A percentile compares a stretch with the other conserved stretches of the same genome.
These are phyloP conservation scores for Penicillium palitans DNA, from an alignment of 2,329 filamentous ascomycete species.

Conservation along the genomic window DNA sequence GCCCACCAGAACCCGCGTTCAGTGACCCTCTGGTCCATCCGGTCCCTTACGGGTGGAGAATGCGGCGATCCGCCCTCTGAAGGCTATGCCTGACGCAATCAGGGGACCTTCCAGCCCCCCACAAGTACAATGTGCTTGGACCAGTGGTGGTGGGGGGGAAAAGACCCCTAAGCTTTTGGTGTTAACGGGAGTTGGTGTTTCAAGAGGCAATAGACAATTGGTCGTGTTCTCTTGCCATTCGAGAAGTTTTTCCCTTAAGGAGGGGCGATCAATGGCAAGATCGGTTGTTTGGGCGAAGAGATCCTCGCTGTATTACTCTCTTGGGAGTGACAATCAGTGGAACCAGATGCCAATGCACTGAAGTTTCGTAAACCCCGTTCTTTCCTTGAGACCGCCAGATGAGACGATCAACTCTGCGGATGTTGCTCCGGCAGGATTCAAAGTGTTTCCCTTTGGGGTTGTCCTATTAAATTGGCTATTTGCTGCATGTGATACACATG, in stretches of 20 bases:
- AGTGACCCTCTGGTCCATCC: constrained; percentile 35
- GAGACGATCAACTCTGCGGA: constrained; percentile 13
- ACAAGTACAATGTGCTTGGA: constrained; percentile 8
- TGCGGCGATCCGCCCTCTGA: constrained; percentile 35
- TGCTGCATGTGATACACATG: neutral
- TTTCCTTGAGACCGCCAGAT: constrained; percentile 7
- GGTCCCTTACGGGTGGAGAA: constrained; percentile 42
- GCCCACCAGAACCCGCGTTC: constrained; percentile 33
- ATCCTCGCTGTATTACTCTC: constrained; percentile 25
- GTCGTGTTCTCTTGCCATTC: neutral
- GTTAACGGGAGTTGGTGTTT: neutral
- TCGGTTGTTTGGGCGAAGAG: constrained; percentile 2
- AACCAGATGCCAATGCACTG: constrained; percentile 18
- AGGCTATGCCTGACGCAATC: constrained; percentile 34
- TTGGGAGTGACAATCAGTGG: constrained; percentile 33
- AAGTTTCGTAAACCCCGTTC: constrained; percentile 13
- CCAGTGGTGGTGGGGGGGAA: constrained; percentile 4
- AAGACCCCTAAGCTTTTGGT: constrained; percentile 12
- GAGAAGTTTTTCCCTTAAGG: neutral
- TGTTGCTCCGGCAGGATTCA: constrained; percentile 9
- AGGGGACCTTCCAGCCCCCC: neutral
- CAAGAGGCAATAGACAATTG: neutral
- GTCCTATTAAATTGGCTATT: neutral
- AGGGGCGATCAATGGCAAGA: neutral
- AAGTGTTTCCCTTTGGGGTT: neutral